Percentiles rank a stretch among this genome's conserved stretches.
Evolutionary conservation across 2,329 filamentous ascomycete genomes (phyloP).

Genomic region (Madurella fahalii): DNA sequence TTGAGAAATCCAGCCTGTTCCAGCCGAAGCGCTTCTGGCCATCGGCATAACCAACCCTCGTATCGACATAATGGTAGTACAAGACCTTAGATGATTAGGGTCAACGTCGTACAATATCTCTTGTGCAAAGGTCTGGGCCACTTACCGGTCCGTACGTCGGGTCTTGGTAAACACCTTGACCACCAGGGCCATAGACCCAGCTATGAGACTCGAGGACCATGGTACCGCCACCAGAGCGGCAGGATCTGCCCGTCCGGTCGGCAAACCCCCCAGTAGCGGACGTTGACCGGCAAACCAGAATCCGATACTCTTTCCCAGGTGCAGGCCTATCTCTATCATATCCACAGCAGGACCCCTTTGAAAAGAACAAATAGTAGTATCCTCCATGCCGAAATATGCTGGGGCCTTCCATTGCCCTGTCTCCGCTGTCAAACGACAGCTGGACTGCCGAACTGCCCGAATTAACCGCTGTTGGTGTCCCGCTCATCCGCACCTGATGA

Average conservation of each 20-base stretch:
- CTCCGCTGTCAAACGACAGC: conserved; percentile 48
- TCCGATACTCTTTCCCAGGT: conserved; percentile 55
- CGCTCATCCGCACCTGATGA: conserved; percentile 42
- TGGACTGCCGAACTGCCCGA: conserved; percentile 32
- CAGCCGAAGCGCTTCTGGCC: conserved; percentile 22
- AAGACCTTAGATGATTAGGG: conserved; percentile 39
- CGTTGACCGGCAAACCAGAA: conserved; percentile 55
- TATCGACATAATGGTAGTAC: conserved; percentile 56
- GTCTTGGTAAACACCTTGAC: conserved; percentile 56
- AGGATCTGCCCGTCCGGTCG: conserved; percentile 49
- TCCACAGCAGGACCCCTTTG: conserved; percentile 54
- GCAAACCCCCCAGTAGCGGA: conserved; percentile 49
- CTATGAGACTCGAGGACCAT: conserved; percentile 54
- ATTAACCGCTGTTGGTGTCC: conserved; percentile 38
- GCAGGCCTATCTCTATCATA: conserved; percentile 49
- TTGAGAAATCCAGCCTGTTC: conserved; percentile 19
- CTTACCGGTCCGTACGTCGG: conserved; percentile 36
- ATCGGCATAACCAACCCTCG: conserved; percentile 18
- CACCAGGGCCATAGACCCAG: conserved; percentile 59
- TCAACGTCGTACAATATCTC: not conserved
- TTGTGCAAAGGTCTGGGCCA: not conserved
- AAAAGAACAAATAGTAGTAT: conserved; percentile 62
- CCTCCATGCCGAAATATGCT: conserved; percentile 50
- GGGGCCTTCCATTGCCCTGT: conserved; percentile 49
- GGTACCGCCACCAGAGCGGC: conserved; percentile 53